A percentile compares a stretch with the other conserved stretches of the same genome.
These are phyloP conservation scores for Lithospermum erythrorhizon DNA, from an alignment of 257 asterid species.

Conservation along the genomic window DNA sequence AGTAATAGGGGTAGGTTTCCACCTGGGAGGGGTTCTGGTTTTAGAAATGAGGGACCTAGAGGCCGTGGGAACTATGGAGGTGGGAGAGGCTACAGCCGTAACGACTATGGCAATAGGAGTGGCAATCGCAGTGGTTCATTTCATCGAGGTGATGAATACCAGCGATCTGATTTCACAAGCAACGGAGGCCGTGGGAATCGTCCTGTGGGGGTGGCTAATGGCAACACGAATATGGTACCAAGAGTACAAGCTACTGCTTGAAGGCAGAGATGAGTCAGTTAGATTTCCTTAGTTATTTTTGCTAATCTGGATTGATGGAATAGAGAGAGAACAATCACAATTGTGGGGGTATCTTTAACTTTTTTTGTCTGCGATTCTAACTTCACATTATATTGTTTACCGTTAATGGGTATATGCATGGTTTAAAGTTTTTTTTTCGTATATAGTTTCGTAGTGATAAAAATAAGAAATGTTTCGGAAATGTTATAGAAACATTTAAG, in stretches of 20 bases:
- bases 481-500: too few species aligned
- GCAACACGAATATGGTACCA: conserved; percentile 35
- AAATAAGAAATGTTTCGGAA: too few species aligned
- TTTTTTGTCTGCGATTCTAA: conserved; percentile 6
- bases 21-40: conserved; percentile 66
- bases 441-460: too few species aligned
- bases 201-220: conserved; percentile 39
- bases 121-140: conserved; percentile 54
- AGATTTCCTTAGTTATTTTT: conserved; percentile 17
- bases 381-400: conserved; percentile 5
- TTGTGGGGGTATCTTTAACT: conserved; percentile 14
- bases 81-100: conserved; percentile 50
- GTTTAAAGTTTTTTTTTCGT: too few species aligned
- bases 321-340: not conserved
- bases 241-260: conserved; percentile 54
- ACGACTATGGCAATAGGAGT: conserved; percentile 50
- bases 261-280: conserved; percentile 19
- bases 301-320: conserved; percentile 1
- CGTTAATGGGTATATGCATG: conserved; percentile 9
- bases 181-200: conserved; percentile 47
- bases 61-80: conserved; percentile 73
- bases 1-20: conserved; percentile 51
- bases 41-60: conserved; percentile 69
- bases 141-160: conserved; percentile 57
- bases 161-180: conserved; percentile 33